Evolutionary conservation across 495 filamentous ascomycete genomes (phyloP).

Genomic region (Neurospora sp.): DNA sequence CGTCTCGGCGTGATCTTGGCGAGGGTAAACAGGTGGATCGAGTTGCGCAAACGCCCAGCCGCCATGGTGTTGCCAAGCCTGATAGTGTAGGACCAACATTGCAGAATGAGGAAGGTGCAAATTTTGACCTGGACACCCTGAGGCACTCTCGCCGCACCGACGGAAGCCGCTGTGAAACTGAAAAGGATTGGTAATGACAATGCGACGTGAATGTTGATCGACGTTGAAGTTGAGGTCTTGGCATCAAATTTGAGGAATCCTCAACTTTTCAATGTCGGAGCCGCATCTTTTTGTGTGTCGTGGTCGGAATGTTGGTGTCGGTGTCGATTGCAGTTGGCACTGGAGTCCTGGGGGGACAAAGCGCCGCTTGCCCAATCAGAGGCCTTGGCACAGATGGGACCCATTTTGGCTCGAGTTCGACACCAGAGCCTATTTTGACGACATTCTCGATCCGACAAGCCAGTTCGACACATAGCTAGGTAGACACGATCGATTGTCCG

Average conservation of each 20-base stretch:
- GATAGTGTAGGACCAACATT: background rate
- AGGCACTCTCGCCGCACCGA: background rate
- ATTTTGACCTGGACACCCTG: background rate
- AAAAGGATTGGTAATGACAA: background rate
- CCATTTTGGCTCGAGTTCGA: background rate
- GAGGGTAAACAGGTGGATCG: too few relatives aligned
- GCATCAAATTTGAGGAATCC: background rate
- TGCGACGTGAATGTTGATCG: background rate
- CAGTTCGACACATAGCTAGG: background rate
- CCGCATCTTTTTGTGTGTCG: too few relatives aligned
- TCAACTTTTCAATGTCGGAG: background rate
- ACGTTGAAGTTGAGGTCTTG: background rate
- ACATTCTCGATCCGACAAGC: background rate
- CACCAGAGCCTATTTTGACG: background rate
- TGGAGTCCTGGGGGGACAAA: too few relatives aligned
- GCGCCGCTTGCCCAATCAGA: too few relatives aligned
- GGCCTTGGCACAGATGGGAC: background rate
- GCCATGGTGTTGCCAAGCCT: background rate
- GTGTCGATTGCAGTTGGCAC: too few relatives aligned
- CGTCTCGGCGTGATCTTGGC: background rate
- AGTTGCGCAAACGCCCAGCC: background rate
- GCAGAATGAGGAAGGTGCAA: background rate
- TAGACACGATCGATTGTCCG: background rate
- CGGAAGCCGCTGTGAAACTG: background rate
- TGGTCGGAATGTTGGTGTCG: too few relatives aligned